Evolutionary conservation across 2,329 filamentous ascomycete genomes (phyloP).

Genomic region (Aspergillus pseudotamarii): DNA sequence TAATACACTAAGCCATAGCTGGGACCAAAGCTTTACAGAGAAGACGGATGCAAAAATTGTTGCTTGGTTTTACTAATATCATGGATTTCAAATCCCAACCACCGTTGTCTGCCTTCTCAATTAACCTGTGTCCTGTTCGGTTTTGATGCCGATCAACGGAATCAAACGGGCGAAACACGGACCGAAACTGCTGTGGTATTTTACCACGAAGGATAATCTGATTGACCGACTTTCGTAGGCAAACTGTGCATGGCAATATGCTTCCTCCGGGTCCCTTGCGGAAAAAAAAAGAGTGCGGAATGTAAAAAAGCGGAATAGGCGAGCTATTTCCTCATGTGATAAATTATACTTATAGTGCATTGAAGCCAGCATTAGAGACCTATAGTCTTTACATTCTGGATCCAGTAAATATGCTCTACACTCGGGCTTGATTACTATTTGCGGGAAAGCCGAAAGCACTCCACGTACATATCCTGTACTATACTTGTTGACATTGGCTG

Average conservation of each 20-base stretch:
- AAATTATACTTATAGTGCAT: not conserved
- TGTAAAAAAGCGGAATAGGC: not conserved
- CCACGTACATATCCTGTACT: not conserved
- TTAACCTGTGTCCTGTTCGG: not conserved
- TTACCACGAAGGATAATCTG: not conserved
- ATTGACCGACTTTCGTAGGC: slow-evolving; percentile 13
- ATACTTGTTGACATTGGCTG: not conserved
- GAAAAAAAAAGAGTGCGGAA: not conserved
- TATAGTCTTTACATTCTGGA: not conserved
- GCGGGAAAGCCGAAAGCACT: not conserved
- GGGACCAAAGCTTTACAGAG: slow-evolving; percentile 6
- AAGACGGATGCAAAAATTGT: slow-evolving; percentile 10
- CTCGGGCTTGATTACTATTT: not conserved
- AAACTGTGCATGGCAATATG: not conserved
- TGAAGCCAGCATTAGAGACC: not conserved
- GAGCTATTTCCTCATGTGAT: not conserved
- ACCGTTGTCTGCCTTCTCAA: not conserved
- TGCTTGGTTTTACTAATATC: slow-evolving; percentile 7
- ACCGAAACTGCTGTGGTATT: not conserved
- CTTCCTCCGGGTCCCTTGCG: not conserved
- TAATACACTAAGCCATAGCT: slow-evolving; percentile 11
- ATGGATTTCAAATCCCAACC: slow-evolving; percentile 4
- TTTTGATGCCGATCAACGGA: slow-evolving; percentile 20
- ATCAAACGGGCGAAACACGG: slow-evolving; percentile 15
- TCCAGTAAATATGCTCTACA: not conserved